Conservation (phyloP, 2,329 filamentous ascomycete genomes). For the Cytospora mali region DNA sequence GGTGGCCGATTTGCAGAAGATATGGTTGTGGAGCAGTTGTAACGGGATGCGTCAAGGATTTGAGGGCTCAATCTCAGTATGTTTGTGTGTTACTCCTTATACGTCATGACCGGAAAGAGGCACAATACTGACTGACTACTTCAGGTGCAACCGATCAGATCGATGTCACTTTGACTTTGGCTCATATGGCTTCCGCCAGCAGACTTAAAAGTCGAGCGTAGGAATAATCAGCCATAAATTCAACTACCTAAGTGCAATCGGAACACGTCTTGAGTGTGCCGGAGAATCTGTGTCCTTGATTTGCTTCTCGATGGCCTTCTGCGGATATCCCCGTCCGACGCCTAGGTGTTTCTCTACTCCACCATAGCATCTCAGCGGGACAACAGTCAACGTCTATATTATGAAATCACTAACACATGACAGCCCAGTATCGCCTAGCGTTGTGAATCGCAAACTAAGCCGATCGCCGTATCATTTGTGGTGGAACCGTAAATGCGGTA, state of each 20-base stretch:
- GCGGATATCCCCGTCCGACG: neutral
- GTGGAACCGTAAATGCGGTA: too few species aligned
- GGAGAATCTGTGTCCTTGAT: neutral
- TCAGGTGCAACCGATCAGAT: neutral
- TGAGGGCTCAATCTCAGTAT: neutral
- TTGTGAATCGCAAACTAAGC: too few species aligned
- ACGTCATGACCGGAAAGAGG: neutral
- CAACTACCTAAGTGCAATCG: neutral
- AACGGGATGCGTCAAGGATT: neutral
- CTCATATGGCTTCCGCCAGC: neutral
- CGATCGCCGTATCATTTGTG: too few species aligned
- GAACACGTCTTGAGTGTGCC: neutral
- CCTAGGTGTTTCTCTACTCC: too few species aligned
- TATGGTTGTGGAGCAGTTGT: neutral
- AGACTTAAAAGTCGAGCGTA: neutral
- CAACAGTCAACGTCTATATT: too few species aligned
- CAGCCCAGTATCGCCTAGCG: too few species aligned
- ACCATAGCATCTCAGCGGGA: too few species aligned
- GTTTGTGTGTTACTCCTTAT: neutral
- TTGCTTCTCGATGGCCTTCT: neutral
- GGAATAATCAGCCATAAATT: neutral
- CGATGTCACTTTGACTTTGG: neutral
- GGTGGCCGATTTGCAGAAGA: neutral
- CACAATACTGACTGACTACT: neutral
- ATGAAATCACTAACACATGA: too few species aligned